A percentile compares a stretch with the other conserved stretches of the same genome.
Conservation (phyloP, 768 basidiomycete genomes). For the Megacollybia marginata region DNA sequence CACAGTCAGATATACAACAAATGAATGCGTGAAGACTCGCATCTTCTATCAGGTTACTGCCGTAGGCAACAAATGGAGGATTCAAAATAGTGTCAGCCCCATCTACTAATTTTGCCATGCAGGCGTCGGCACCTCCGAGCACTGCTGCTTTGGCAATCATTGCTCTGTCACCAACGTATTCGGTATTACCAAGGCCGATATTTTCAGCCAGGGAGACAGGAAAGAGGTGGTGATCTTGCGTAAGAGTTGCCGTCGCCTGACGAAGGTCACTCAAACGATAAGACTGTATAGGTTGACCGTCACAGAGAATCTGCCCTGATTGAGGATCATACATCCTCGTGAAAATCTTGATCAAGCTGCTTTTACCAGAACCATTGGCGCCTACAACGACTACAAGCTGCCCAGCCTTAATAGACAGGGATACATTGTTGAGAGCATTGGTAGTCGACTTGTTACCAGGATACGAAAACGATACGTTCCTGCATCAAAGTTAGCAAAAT, state of each 20-base stretch:
- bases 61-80: slow-evolving; percentile 11
- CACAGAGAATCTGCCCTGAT: slow-evolving; percentile 35
- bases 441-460: slow-evolving; percentile 26
- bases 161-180: slow-evolving; percentile 7
- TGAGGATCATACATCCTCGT: slow-evolving; percentile 40
- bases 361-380: slow-evolving; percentile 49
- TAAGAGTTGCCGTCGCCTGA: slow-evolving; percentile 35
- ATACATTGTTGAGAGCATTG: slow-evolving; percentile 30
- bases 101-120: slow-evolving; percentile 2
- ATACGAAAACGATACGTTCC: slow-evolving; percentile 47
- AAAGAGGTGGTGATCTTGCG: slow-evolving; percentile 42
- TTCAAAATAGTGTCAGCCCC: slow-evolving; percentile 5
- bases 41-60: background rate
- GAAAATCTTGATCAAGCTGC: slow-evolving; percentile 44
- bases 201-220: slow-evolving; percentile 40
- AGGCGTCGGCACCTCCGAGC: slow-evolving; percentile 18
- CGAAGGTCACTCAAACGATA: slow-evolving; percentile 36
- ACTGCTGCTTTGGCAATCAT: slow-evolving; percentile 22
- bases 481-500: slow-evolving; percentile 12
- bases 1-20: too few relatives aligned
- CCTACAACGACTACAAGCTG: slow-evolving; percentile 52
- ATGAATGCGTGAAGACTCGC: too few relatives aligned
- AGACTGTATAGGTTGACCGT: slow-evolving; percentile 27
- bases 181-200: slow-evolving; percentile 23
- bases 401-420: slow-evolving; percentile 36